Base-by-base conservation (phyloP, 2,329 filamentous ascomycete genomes). In the Aspergillus fumigatus region DNA sequence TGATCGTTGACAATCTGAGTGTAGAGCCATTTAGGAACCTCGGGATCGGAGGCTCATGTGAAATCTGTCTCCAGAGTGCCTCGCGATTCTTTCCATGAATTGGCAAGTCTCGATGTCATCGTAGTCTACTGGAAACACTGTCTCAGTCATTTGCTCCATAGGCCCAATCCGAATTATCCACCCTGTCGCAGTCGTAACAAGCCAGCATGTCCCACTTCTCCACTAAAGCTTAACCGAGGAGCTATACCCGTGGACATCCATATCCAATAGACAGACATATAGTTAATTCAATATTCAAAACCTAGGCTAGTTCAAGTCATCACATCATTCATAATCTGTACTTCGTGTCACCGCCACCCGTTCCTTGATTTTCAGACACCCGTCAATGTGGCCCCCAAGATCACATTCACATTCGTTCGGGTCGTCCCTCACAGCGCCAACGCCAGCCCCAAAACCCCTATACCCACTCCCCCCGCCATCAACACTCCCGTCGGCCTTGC, bases 391-490 rank as follows among this genome's bases (percentile, higher is more conserved):
- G 41, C 6, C 11, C 40, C 3, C 9, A 23, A 23, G 3, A 45
- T 43, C n/a, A 43, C 40, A 43, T 43, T 43, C 40, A 45, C 19
- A 45, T 45, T 45, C 10, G 23, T 9, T 23, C 21, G 19, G 19
- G 2, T 38, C 32, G 5, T 32, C 29, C 19, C 10, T 60, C 59
- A 66, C 57, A 68, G 40, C 51, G 55, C 65, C 54, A 68, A 29
- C 23, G 59, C 65, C 38, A 67, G 52, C 50, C 65, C 65, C 25
- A 67, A 54, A 25, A 68, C 56, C 10, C 63, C 57, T 53, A 68
- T 51, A 9, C 62, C 65, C 52, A 65, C 64, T 49, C 64, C 54
- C 38, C 59, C 59, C 29, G 61, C 63, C 43, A 58, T 54, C 1
- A 58, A 54, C 38, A 67, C 11, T 9, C 56, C 65, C 25, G 64